phyloP scores from a whole-genome alignment of 352 stramenopile genomes.

The Elongisporangium anandrum region DNA sequence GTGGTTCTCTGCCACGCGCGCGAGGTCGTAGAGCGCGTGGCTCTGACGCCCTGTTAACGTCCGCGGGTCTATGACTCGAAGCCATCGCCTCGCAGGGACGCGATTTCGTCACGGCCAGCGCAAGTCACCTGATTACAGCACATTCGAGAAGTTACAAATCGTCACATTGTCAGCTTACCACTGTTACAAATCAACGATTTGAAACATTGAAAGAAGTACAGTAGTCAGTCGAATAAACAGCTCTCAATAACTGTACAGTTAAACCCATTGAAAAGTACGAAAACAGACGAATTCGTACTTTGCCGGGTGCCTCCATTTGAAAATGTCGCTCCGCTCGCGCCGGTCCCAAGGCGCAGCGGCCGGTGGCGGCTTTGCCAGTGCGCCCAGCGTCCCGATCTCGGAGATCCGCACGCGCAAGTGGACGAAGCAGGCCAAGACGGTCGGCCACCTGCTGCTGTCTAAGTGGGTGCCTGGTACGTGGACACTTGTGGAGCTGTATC shows the following conservation, averaged over 20 bases:
- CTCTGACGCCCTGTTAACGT: neutral
- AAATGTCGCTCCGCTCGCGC: slow-evolving; percentile 54
- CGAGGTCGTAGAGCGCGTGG: neutral
- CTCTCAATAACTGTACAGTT: too few species aligned
- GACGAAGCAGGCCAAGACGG: slow-evolving; percentile 58
- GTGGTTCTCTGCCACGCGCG: slow-evolving; percentile 2
- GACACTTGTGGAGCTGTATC: slow-evolving; percentile 1
- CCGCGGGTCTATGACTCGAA: neutral
- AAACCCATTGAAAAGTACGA: neutral
- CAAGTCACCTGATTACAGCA: neutral
- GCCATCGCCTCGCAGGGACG: neutral
- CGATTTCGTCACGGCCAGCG: neutral
- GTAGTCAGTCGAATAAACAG: too few species aligned
- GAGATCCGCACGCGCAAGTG: slow-evolving; percentile 76
- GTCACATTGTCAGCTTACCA: neutral
- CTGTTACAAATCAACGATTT: neutral
- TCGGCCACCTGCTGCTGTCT: slow-evolving; percentile 65
- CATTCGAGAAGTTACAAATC: neutral
- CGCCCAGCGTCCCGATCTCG: slow-evolving; percentile 41
- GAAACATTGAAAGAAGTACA: too few species aligned
- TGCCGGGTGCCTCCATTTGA: neutral
- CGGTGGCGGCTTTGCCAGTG: slow-evolving; percentile 10
- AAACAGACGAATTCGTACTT: neutral
- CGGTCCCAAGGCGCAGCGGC: slow-evolving; percentile 24
- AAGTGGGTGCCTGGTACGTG: slow-evolving; percentile 70